phyloP scores from a whole-genome alignment of 352 stramenopile species.

The Plasmopara viticola region DNA sequence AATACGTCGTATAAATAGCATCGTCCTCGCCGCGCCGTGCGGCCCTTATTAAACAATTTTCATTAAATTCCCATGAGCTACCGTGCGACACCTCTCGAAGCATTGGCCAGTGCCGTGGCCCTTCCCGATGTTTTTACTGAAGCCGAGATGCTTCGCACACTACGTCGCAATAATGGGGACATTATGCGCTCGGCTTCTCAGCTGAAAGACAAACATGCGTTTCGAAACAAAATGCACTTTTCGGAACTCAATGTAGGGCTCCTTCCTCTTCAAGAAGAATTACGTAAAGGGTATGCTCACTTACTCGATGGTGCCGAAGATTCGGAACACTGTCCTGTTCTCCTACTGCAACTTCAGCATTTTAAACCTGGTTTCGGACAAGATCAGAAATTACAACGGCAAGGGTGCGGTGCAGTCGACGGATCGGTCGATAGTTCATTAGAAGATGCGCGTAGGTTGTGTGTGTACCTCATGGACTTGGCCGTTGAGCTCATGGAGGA shows the following conservation, averaged over 20 bases:
- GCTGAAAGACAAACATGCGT: slow-evolving; percentile 60
- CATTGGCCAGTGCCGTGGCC: slow-evolving; percentile 59
- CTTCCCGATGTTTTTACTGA: slow-evolving; percentile 51
- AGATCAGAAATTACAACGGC: slow-evolving; percentile 49
- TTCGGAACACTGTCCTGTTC: slow-evolving; percentile 40
- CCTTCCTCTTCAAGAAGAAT: slow-evolving; percentile 48
- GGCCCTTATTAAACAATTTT: not conserved
- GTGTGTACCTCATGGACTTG: slow-evolving; percentile 73
- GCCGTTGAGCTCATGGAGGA: slow-evolving; percentile 71
- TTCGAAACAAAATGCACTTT: slow-evolving; percentile 38
- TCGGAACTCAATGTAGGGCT: slow-evolving; percentile 60
- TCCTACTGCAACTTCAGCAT: slow-evolving; percentile 54
- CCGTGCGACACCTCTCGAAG: slow-evolving; percentile 50
- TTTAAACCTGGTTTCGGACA: slow-evolving; percentile 58
- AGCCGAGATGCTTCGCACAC: slow-evolving; percentile 47
- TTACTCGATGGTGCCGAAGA: slow-evolving; percentile 53
- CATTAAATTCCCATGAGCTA: slow-evolving; percentile 11
- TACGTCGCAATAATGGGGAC: slow-evolving; percentile 55
- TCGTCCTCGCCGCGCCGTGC: too few species aligned
- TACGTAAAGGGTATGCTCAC: slow-evolving; percentile 73
- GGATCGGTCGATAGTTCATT: slow-evolving; percentile 48
- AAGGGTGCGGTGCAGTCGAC: slow-evolving; percentile 45
- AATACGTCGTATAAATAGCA: too few species aligned
- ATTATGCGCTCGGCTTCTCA: slow-evolving; percentile 67
- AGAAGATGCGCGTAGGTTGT: slow-evolving; percentile 56